phyloP scores from a whole-genome alignment of 179 eudicot genomes.

The Silene coronaria region DNA sequence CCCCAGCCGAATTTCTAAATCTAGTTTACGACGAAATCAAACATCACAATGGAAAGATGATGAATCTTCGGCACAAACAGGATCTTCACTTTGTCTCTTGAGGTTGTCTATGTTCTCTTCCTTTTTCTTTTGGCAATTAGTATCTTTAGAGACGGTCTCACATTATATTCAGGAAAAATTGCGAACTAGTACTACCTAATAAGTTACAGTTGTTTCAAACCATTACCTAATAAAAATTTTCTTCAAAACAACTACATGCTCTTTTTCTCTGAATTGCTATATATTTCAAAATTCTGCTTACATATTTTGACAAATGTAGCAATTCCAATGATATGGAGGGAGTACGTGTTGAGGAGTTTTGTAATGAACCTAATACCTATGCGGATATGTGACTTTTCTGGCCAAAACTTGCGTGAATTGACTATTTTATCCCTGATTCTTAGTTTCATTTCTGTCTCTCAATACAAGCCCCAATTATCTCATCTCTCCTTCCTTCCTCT shows the following conservation, averaged over 20 bases:
- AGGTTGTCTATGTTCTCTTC: conserved; percentile 39
- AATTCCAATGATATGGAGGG: neutral
- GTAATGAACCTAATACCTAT: neutral
- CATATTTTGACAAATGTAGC: neutral
- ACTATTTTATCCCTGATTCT: neutral
- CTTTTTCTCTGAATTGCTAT: neutral
- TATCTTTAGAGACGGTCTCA: neutral
- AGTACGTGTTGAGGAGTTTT: neutral
- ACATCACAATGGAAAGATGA: conserved; percentile 55
- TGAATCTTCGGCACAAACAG: conserved; percentile 73
- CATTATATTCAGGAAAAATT: neutral
- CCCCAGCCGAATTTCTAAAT: conserved; percentile 74
- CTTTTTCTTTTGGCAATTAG: neutral
- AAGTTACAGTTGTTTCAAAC: neutral
- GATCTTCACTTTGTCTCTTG: conserved; percentile 84
- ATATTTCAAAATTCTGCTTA: neutral
- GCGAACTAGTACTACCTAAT: neutral
- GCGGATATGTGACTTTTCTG: neutral
- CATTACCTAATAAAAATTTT: neutral
- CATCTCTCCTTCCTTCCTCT: neutral
- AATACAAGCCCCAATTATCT: neutral
- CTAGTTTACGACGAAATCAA: conserved; percentile 36
- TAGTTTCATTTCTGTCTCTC: neutral
- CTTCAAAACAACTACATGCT: neutral
- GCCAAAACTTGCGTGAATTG: neutral